Evolutionary conservation across 768 basidiomycete genomes (phyloP), one percentile per base, ranked within the genome.

Genomic region (Lactarius evosmus): DNA sequence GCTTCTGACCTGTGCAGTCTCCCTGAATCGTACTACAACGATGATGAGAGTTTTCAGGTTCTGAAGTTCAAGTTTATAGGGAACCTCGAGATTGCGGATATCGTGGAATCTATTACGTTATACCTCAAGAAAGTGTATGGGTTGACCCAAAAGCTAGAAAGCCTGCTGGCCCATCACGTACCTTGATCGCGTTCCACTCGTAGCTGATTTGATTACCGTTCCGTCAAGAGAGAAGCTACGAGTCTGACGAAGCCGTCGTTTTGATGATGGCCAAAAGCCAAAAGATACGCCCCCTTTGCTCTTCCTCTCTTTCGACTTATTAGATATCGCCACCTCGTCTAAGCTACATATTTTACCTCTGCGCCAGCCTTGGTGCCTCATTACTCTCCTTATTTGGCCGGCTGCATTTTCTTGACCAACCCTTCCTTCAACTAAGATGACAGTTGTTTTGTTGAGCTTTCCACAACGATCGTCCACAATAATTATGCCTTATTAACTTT

Each of bases 71-170:
- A 36, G 12, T 61, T 65, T 8, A 19, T 65, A 12, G 64, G 64
- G 27, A 36, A 61, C 25, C 40, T 65, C 11, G 59, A 51, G 38
- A 36, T 61, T 5, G 19, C 34, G 19, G 64, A 65, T 46, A 30
- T 65, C 33, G 32, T 34, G 40, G 32, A 46, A 19, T 61, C 64
- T 16, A 65, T 65, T 25, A 41, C 50, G 27, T n/a, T 65, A 1
- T 65, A 65, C 55, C 30, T 65, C 46, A 65, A 65, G 19, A 65
- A 61, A 30, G 64, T 65, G 38, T 49, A 12, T 8, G 40, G 30
- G 16, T 52, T 65, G 64, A 50, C 50, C 9, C 55, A 57, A 36
- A 65, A 41, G 49, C 19, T 65, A 2, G 49, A 52, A 34, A 22
- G 27, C 55, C 19, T 65, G 7, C 40, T 52, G 12, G 55, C 49